These are phyloP conservation scores for Williopsis jadinii DNA, from an alignment of 1,139 yeast species.

Conservation along the genomic window DNA sequence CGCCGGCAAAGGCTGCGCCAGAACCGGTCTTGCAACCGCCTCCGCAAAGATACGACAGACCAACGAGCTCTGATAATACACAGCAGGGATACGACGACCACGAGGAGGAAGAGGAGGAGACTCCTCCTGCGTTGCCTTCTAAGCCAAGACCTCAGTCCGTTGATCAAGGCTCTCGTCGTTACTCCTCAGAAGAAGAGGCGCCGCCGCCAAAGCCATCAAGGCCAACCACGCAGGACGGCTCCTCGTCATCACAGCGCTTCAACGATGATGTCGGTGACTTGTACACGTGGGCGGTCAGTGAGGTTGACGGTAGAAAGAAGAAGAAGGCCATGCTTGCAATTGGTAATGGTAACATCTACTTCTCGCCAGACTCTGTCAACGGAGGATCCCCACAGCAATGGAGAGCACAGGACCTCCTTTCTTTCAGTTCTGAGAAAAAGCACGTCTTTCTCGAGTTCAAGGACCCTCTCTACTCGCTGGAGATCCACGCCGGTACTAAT, in stretches of 20 bases:
- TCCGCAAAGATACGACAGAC: constrained; percentile 28
- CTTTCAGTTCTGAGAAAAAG: constrained; percentile 82
- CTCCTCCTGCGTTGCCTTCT: constrained; percentile 14
- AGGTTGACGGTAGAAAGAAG: constrained; percentile 85
- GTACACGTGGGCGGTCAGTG: constrained; percentile 83
- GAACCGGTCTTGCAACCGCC: constrained; percentile 12
- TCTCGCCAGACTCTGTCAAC: constrained; percentile 41
- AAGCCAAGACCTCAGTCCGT: constrained; percentile 16
- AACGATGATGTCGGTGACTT: constrained; percentile 21
- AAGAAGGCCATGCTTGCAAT: constrained; percentile 59
- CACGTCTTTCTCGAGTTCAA: constrained; percentile 86
- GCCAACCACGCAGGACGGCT: constrained; percentile 3
- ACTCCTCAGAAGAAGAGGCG: constrained; percentile 13
- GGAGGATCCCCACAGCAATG: constrained; percentile 57
- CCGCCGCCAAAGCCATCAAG: constrained; percentile 22
- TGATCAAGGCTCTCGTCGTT: constrained; percentile 9
- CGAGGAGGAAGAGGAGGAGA: constrained; percentile 7
- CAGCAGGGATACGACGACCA: not conserved
- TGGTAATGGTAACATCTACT: constrained; percentile 48
- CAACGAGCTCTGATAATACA: constrained; percentile 17
- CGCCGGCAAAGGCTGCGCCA: constrained; percentile 16
- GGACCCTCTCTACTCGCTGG: constrained; percentile 74
- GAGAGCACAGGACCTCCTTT: constrained; percentile 64
- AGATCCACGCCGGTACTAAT: constrained; percentile 82
- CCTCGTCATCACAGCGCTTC: not conserved